These are phyloP conservation scores for Suillus cothurnatus DNA, from an alignment of 768 basidiomycete species.

Conservation along the genomic window DNA sequence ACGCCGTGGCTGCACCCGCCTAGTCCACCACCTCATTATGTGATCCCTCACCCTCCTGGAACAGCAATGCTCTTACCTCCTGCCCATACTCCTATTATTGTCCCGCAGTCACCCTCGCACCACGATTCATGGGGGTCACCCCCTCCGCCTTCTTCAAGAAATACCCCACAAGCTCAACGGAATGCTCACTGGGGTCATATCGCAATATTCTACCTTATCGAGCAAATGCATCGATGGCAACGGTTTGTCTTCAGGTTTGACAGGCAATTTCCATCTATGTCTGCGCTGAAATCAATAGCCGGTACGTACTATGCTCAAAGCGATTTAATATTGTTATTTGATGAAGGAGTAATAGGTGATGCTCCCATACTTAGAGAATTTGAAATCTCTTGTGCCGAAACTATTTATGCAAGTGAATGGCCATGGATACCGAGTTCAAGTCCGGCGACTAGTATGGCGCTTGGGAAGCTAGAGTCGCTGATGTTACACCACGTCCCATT, in stretches of 20 bases:
- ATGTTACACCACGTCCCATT: conserved; percentile 75
- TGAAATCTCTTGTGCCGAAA: conserved; percentile 73
- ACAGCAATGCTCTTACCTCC: conserved; percentile 36
- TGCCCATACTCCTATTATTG: conserved; percentile 45
- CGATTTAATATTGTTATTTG: conserved; percentile 1
- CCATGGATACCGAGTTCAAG: conserved; percentile 67
- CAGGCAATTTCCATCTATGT: conserved; percentile 72
- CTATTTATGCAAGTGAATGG: conserved; percentile 65
- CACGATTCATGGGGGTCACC: conserved; percentile 44
- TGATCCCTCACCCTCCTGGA: conserved; percentile 33
- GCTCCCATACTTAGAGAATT: conserved; percentile 77
- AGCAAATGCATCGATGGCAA: conserved; percentile 83
- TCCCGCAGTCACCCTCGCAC: conserved; percentile 45
- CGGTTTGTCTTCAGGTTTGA: conserved; percentile 81
- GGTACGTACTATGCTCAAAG: conserved; percentile 44
- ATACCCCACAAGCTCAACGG: conserved; percentile 38
- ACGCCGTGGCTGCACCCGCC: conserved; percentile 32
- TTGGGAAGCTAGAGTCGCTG: conserved; percentile 55
- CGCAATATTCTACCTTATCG: conserved; percentile 74
- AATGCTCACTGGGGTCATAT: conserved; percentile 81
- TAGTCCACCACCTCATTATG: conserved; percentile 41
- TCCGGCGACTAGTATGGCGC: conserved; percentile 32
- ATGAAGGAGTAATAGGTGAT: conserved; percentile 46
- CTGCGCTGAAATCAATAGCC: conserved; percentile 70
- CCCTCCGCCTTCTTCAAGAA: conserved; percentile 29